Evolutionary conservation across 768 basidiomycete genomes (phyloP).

Genomic region (Cantharellus cinnabarinus): DNA sequence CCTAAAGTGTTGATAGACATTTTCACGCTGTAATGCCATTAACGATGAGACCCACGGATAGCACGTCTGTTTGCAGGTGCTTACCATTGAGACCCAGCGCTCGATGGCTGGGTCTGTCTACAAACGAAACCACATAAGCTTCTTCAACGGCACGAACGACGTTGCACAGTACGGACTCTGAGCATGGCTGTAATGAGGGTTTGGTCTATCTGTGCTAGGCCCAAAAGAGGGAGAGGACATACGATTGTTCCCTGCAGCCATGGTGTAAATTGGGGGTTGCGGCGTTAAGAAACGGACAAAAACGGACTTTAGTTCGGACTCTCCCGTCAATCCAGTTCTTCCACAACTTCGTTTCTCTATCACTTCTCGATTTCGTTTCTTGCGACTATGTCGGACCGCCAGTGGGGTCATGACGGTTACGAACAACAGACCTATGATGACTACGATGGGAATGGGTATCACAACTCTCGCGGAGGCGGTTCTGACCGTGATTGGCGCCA

Average conservation of each 20-base stretch:
- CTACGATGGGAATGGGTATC: slow-evolving; percentile 18
- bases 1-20: slow-evolving; percentile 63
- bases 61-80: not conserved
- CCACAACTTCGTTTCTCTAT: too few species aligned
- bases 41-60: not conserved
- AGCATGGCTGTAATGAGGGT: not conserved
- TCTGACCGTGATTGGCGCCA: slow-evolving; percentile 21
- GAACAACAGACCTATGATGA: not conserved
- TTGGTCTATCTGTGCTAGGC: not conserved
- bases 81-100: slow-evolving; percentile 42
- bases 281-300: not conserved
- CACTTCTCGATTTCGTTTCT: too few species aligned
- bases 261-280: slow-evolving; percentile 13
- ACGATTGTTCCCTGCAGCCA: slow-evolving; percentile 45
- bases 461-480: slow-evolving; percentile 16
- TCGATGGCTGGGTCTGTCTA: slow-evolving; percentile 36
- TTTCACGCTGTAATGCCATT: slow-evolving; percentile 41
- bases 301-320: not conserved
- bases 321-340: too few species aligned
- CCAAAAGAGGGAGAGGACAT: slow-evolving; percentile 12
- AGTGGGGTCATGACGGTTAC: slow-evolving; percentile 67
- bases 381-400: slow-evolving; percentile 22
- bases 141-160: slow-evolving; percentile 6
- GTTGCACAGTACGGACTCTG: slow-evolving; percentile 1
- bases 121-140: slow-evolving; percentile 15